Evolutionary conservation across 2,329 filamentous ascomycete species (phyloP).

Genomic region (Sclerotiophoma versabilis): DNA sequence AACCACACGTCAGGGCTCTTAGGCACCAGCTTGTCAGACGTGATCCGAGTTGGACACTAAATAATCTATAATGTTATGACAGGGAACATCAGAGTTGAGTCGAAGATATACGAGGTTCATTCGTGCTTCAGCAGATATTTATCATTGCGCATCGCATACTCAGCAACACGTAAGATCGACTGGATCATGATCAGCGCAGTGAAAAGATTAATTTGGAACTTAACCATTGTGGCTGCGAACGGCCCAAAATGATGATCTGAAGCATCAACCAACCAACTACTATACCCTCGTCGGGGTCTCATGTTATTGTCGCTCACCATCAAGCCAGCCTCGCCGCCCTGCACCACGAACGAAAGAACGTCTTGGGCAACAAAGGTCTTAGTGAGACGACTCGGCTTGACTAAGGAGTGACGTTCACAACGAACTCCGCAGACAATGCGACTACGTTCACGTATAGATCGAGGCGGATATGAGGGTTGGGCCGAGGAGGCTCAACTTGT

Average conservation of each 20-base stretch:
- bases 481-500: conserved; percentile 52
- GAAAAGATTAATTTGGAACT: conserved; percentile 49
- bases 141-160: conserved; percentile 54
- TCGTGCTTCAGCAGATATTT: conserved; percentile 54
- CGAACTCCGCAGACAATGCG: conserved; percentile 50
- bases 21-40: conserved; percentile 5
- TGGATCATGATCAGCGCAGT: conserved; percentile 57
- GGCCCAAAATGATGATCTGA: conserved; percentile 57
- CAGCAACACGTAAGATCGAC: conserved; percentile 56
- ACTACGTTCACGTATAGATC: conserved; percentile 57
- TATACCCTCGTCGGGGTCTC: conserved; percentile 37
- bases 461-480: conserved; percentile 56
- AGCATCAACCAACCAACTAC: conserved; percentile 55
- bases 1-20: conserved; percentile 7
- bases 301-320: conserved; percentile 30
- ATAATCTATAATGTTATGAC: too few species aligned
- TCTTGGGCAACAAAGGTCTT: conserved; percentile 55
- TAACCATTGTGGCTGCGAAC: conserved; percentile 45
- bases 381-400: conserved; percentile 49
- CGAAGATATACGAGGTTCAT: conserved; percentile 54
- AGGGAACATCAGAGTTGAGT: conserved; percentile 50
- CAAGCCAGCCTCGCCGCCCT: conserved; percentile 48
- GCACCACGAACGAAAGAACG: conserved; percentile 53
- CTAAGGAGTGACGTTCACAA: conserved; percentile 47
- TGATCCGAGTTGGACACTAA: too few species aligned